Conservation (phyloP, 345 rosid species). For the Melaleuca alternifolia region DNA sequence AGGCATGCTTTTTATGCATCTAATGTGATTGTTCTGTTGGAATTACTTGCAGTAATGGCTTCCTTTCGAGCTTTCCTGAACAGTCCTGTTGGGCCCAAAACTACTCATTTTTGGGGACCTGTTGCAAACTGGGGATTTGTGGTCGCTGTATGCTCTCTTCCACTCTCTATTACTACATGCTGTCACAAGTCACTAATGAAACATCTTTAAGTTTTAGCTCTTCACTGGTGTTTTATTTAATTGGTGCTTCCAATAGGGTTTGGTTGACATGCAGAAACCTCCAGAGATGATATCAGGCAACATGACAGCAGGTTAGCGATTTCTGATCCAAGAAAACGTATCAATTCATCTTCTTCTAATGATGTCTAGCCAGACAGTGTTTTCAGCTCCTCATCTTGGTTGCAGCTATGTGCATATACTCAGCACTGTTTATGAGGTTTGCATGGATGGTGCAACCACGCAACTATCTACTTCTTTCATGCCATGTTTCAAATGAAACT, state of each 20-base stretch:
- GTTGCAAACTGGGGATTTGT: slow-evolving; percentile 88
- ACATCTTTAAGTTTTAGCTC: neutral
- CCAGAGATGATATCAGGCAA: slow-evolving; percentile 82
- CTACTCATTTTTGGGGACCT: slow-evolving; percentile 91
- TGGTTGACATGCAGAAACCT: slow-evolving; percentile 82
- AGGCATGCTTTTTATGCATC: neutral
- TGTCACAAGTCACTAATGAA: neutral
- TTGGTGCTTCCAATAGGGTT: slow-evolving; percentile 37
- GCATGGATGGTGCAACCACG: slow-evolving; percentile 1
- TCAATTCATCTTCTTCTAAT: neutral
- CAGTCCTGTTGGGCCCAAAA: slow-evolving; percentile 82
- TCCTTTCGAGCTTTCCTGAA: slow-evolving; percentile 62
- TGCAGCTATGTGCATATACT: slow-evolving; percentile 1
- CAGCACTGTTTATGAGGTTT: neutral
- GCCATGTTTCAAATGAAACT: slow-evolving; percentile 93
- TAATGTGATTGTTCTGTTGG: neutral
- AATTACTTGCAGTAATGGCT: slow-evolving; percentile 30
- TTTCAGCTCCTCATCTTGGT: neutral
- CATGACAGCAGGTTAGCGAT: neutral
- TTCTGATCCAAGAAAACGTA: neutral
- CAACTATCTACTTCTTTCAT: slow-evolving; percentile 33
- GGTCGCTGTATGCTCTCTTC: slow-evolving; percentile 42
- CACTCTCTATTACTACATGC: neutral
- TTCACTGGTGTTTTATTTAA: neutral
- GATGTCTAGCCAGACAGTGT: neutral